Evolutionary conservation across 176 grass and related monocot genomes (phyloP).

Genomic region (Chloris gayana): DNA sequence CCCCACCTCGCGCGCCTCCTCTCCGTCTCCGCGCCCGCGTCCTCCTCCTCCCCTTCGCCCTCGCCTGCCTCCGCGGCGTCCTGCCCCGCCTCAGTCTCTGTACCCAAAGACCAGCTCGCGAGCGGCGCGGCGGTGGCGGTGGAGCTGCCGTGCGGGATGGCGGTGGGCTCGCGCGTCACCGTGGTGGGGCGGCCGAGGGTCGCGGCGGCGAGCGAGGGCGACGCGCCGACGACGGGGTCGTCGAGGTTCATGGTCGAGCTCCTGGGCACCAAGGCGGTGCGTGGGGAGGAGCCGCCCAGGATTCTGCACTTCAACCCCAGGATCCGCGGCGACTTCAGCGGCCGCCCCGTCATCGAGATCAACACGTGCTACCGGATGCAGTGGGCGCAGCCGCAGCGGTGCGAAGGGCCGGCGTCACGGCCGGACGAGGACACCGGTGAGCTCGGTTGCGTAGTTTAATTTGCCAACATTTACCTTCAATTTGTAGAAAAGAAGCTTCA

Average conservation of each 20-base stretch:
- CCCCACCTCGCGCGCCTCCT: conserved; percentile 20
- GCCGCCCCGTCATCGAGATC: conserved; percentile 74
- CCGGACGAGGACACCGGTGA: conserved; percentile 64
- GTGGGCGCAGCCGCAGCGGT: conserved; percentile 77
- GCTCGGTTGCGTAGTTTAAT: neutral
- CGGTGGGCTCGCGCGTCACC: conserved; percentile 66
- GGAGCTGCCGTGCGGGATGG: conserved; percentile 81
- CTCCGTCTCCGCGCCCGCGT: neutral
- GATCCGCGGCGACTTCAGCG: conserved; percentile 72
- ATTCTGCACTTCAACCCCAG: conserved; percentile 91
- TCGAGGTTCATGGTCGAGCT: conserved; percentile 93
- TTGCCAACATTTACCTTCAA: neutral
- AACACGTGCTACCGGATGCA: conserved; percentile 97
- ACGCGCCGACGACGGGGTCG: conserved; percentile 39
- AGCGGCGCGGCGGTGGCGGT: conserved; percentile 28
- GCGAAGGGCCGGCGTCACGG: conserved; percentile 56
- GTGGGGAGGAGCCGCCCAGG: conserved; percentile 85
- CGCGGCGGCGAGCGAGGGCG: conserved; percentile 31
- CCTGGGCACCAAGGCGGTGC: conserved; percentile 73
- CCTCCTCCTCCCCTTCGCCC: neutral
- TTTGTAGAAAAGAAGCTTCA: neutral
- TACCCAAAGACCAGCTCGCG: neutral
- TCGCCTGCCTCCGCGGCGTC: neutral
- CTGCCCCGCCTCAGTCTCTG: conserved; percentile 59
- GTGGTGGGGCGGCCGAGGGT: conserved; percentile 65